Evolutionary conservation across 192 early-diverging fungal genomes (phyloP), one percentile per base, ranked within the genome.

Genomic region (Gigaspora rosea): DNA sequence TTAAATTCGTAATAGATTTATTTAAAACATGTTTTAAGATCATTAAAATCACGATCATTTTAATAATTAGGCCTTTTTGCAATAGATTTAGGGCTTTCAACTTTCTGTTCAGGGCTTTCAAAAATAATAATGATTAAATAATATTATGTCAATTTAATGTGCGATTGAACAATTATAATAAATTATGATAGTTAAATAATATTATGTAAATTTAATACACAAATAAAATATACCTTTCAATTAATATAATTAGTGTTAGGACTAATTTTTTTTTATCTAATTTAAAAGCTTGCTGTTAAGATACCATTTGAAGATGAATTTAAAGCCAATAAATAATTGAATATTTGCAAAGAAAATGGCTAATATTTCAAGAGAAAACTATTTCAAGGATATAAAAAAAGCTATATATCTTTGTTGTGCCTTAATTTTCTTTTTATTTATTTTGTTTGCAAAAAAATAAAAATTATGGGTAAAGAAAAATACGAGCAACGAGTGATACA

Each of bases 291-390:
- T 54, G 41, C 67, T 16, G 64, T 50, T 9, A 76, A 46, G 15
- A 27, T 76, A 20, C 75, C 75, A 8, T 35, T 67, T 51, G 75
- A 76, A 67, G 41, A 33, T 2, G 75, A 76, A 52, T 20, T 16
- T 11, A 76, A 76, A 67, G 20, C 41, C 1, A 18, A 52, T 13
- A 76, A 76, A 63, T 36, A 67, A 16, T 67, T 76, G 33, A 67
- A 67, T 18, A 76, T 76, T 57, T 76, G 75, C 50, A 48, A 69
- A 51, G n/a, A 48, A 15, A 69, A 69, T 50, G 48, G 22, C 50
- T 69, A 51, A 50, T 7, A 13, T 20, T 50, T 51, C 33, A 69
- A 10, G 67, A n/a, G 10, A 69, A 50, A 27, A 49, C 20, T 27
- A 69, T 69, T 27, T 49, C 22, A 27, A 69, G 20, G 48, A 35